These are phyloP conservation scores for Aspergillus taichungensis DNA, from an alignment of 495 filamentous ascomycete genomes.

Conservation along the genomic window DNA sequence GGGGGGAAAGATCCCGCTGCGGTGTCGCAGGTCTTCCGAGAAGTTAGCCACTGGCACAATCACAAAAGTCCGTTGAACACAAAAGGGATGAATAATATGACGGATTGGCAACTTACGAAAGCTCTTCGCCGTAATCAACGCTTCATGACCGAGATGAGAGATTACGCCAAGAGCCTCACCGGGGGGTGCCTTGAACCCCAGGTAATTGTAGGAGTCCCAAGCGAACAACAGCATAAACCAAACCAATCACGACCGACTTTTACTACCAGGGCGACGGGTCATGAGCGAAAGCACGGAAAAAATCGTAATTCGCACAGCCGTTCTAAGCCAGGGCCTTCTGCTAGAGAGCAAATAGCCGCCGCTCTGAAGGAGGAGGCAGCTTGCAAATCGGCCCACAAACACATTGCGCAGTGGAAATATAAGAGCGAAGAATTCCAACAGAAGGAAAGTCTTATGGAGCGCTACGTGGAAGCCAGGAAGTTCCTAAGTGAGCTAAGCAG, in stretches of 20 bases:
- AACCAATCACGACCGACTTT: background rate
- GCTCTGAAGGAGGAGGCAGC: background rate
- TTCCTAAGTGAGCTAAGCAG: conserved; percentile 26
- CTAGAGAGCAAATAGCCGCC: conserved; percentile 3
- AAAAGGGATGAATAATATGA: conserved; percentile 14
- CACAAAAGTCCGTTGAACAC: conserved; percentile 37
- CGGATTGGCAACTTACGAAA: conserved; percentile 1
- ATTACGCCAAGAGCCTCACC: conserved; percentile 65
- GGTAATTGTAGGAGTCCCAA: conserved; percentile 35
- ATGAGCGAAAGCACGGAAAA: background rate
- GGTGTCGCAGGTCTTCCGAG: conserved; percentile 38
- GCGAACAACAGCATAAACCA: conserved; percentile 4
- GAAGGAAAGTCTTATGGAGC: conserved; percentile 19
- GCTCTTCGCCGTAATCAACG: conserved; percentile 12
- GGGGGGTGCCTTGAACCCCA: conserved; percentile 54
- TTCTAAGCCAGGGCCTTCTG: background rate
- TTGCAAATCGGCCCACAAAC: background rate
- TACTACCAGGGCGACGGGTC: background rate
- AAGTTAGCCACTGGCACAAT: conserved; percentile 60
- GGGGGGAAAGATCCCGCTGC: background rate
- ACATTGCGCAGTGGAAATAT: conserved; percentile 3
- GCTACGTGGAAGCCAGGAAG: conserved; percentile 37
- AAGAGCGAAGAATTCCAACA: conserved; percentile 14
- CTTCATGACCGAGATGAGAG: conserved; percentile 44
- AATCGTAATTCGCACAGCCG: background rate